Percentiles rank a stretch among this genome's conserved stretches.
Conservation (phyloP, 768 basidiomycete genomes). For the Phylloporus sp. region DNA sequence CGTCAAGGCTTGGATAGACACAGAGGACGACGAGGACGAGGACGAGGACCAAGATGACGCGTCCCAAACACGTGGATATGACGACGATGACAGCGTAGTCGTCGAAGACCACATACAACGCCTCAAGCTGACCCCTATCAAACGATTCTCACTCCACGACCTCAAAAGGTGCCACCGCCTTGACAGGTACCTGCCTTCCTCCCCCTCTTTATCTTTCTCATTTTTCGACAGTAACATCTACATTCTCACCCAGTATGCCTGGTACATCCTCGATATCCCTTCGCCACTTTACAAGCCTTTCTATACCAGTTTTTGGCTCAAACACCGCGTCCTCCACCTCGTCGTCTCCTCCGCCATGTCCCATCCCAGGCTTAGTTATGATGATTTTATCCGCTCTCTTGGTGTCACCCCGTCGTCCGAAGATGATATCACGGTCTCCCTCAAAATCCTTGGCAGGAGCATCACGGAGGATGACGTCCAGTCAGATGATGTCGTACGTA, state of each 20-base stretch:
- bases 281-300: conserved; percentile 42
- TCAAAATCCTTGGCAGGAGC: conserved; percentile 40
- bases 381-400: conserved; percentile 38
- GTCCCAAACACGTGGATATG: conserved; percentile 6
- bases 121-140: conserved; percentile 41
- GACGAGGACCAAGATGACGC: conserved; percentile 21
- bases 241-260: conserved; percentile 56
- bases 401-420: conserved; percentile 25
- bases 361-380: conserved; percentile 35
- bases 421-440: conserved; percentile 31
- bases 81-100: not conserved
- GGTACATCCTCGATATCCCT: conserved; percentile 65
- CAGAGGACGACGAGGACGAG: conserved; percentile 28
- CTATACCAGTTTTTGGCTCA: conserved; percentile 46
- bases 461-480: conserved; percentile 42
- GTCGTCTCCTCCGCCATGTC: conserved; percentile 37
- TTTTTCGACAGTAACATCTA: conserved; percentile 52
- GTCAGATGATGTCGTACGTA: conserved; percentile 45
- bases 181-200: conserved; percentile 39
- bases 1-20: conserved; percentile 37
- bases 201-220: conserved; percentile 9
- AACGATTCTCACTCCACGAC: conserved; percentile 48
- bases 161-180: conserved; percentile 26
- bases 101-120: conserved; percentile 21
- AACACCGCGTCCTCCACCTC: conserved; percentile 49